Evolutionary conservation across 2,329 filamentous ascomycete species (phyloP).

Genomic region (Leptographium galeiforme): DNA sequence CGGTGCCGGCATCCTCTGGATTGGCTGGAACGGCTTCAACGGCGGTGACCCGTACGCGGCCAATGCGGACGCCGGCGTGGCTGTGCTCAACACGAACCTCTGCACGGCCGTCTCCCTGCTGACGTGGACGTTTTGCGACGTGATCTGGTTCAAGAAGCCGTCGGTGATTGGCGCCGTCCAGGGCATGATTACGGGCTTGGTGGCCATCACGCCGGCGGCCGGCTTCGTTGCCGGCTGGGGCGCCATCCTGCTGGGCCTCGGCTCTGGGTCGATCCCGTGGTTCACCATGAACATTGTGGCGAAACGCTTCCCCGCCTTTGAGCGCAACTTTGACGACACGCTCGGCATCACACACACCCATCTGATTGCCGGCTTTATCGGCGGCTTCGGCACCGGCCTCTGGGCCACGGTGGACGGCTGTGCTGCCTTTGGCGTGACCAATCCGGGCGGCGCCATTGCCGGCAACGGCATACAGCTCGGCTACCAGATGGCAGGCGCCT

Average conservation of each 20-base stretch:
- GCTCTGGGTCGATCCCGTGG: slow-evolving; percentile 31
- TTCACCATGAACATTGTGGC: slow-evolving; percentile 33
- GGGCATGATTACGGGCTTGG: slow-evolving; percentile 38
- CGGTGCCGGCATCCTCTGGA: slow-evolving; percentile 36
- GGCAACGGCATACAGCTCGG: slow-evolving; percentile 36
- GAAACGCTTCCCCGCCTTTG: slow-evolving; percentile 18
- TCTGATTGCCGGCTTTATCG: slow-evolving; percentile 29
- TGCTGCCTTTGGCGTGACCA: slow-evolving; percentile 29
- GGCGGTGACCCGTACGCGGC: slow-evolving; percentile 38
- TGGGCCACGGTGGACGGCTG: slow-evolving; percentile 32
- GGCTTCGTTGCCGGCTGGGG: slow-evolving; percentile 37
- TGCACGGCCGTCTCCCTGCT: slow-evolving; percentile 33
- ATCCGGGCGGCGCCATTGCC: slow-evolving; percentile 33
- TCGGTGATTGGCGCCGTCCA: slow-evolving; percentile 35
- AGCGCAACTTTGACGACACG: slow-evolving; percentile 15
- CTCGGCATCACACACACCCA: slow-evolving; percentile 24
- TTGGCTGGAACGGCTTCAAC: slow-evolving; percentile 41
- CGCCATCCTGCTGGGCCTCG: slow-evolving; percentile 31
- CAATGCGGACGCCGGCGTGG: slow-evolving; percentile 33
- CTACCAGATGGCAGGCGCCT: slow-evolving; percentile 32
- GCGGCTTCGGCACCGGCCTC: slow-evolving; percentile 30
- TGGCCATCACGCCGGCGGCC: slow-evolving; percentile 36
- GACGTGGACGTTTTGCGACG: slow-evolving; percentile 30
- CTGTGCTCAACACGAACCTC: slow-evolving; percentile 37
- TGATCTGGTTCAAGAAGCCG: slow-evolving; percentile 32